Evolutionary conservation across 148 eudicot species (phyloP).

Genomic region (Tetragonia tetragonoides): DNA sequence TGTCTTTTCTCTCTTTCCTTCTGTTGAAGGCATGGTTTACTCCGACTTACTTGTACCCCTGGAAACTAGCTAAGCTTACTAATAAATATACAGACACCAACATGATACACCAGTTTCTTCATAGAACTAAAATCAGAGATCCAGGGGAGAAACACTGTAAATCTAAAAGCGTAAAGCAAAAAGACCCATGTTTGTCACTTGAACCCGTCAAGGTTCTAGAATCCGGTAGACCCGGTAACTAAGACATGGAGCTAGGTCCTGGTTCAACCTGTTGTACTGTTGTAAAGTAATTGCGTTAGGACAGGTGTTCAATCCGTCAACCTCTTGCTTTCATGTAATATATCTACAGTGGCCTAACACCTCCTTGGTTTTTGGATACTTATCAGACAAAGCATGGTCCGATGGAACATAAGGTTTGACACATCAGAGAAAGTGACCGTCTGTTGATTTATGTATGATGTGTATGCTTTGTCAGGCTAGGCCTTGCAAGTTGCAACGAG

Average conservation of each 20-base stretch:
- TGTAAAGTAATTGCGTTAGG: not conserved
- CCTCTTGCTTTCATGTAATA: no score
- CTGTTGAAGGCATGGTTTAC: no score
- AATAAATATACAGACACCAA: not conserved
- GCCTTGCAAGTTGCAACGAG: no score
- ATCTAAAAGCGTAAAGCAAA: not conserved
- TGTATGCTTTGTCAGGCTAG: no score
- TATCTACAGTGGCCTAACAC: not conserved
- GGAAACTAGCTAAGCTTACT: no score
- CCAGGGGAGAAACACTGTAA: not conserved
- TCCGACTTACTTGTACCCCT: no score
- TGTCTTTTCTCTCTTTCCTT: no score
- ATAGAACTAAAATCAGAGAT: not conserved
- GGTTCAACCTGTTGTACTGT: not conserved
- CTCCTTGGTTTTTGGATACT: not conserved
- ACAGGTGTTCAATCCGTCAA: no score
- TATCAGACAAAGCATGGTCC: not conserved
- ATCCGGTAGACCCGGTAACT: not conserved
- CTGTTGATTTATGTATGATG: no score
- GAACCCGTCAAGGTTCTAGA: not conserved
- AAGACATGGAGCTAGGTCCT: not conserved
- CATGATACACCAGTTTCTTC: not conserved
- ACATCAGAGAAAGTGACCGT: no score
- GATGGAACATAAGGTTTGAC: not conserved
- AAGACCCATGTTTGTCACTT: not conserved